These are phyloP conservation scores for Kwoniella sp. DNA, from an alignment of 768 basidiomycete species.

Conservation along the genomic window DNA sequence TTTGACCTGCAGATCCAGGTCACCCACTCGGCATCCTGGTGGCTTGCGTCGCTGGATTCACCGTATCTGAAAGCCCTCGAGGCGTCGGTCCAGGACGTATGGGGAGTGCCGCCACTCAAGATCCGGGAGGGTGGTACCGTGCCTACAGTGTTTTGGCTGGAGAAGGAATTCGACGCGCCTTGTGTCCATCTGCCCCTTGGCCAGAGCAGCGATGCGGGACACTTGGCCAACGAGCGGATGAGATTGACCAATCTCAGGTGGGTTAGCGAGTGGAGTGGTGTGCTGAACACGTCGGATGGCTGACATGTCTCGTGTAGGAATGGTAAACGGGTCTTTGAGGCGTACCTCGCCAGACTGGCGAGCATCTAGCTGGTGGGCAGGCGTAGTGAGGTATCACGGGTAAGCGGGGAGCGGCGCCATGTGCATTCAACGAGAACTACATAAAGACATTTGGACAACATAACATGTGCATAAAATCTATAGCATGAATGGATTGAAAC, in stretches of 20 bases:
- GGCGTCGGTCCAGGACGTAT: slow-evolving; percentile 74
- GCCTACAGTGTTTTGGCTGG: slow-evolving; percentile 87
- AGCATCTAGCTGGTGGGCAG: too few relatives aligned
- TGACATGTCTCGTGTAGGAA: slow-evolving; percentile 21
- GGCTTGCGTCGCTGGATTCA: slow-evolving; percentile 82
- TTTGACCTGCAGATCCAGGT: slow-evolving; percentile 59
- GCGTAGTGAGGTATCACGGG: too few relatives aligned
- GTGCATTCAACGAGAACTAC: neutral
- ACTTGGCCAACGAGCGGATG: slow-evolving; percentile 88
- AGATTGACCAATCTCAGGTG: slow-evolving; percentile 68
- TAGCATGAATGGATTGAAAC: neutral
- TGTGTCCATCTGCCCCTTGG: slow-evolving; percentile 93
- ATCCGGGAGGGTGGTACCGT: slow-evolving; percentile 95
- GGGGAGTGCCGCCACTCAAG: slow-evolving; percentile 76
- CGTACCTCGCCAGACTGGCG: slow-evolving; percentile 32
- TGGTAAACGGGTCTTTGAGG: slow-evolving; percentile 48
- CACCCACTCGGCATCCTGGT: slow-evolving; percentile 87
- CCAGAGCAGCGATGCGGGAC: slow-evolving; percentile 85
- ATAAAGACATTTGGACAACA: neutral
- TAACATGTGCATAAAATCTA: neutral
- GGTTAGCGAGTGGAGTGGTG: neutral
- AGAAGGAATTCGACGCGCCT: slow-evolving; percentile 82
- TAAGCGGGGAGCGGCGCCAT: neutral
- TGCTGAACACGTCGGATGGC: neutral
- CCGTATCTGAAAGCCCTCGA: slow-evolving; percentile 84